phyloP scores from a whole-genome alignment of 371 early-diverging fungal species.

The Chytridium lagenaria region DNA sequence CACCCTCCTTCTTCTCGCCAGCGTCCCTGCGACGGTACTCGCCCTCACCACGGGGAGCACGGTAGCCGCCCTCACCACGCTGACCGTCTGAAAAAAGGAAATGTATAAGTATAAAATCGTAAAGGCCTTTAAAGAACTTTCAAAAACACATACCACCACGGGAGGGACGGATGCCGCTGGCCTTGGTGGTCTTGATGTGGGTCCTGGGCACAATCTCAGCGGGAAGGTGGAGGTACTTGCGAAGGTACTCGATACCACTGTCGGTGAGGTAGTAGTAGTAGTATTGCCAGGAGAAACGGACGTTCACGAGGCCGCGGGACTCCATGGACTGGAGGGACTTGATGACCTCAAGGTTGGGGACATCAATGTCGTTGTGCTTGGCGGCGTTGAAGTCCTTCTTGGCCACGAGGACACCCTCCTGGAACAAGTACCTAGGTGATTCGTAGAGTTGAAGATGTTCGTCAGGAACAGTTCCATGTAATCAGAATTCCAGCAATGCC shows the following conservation, averaged over 20 bases:
- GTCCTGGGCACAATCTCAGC: slow-evolving; percentile 96
- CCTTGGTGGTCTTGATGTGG: slow-evolving; percentile 89
- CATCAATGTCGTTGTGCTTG: slow-evolving; percentile 93
- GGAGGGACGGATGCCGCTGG: slow-evolving; percentile 59
- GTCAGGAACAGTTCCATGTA: slow-evolving; percentile 10
- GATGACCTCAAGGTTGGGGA: slow-evolving; percentile 98
- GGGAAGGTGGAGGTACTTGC: slow-evolving; percentile 96
- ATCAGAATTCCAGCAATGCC: background rate
- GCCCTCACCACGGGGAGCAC: slow-evolving; percentile 51
- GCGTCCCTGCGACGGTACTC: slow-evolving; percentile 88
- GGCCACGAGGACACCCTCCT: slow-evolving; percentile 97
- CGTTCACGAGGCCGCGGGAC: slow-evolving; percentile 94
- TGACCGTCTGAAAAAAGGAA: slow-evolving; percentile 48
- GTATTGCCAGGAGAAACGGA: slow-evolving; percentile 99
- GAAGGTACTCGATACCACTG: slow-evolving; percentile 97
- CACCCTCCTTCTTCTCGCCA: slow-evolving; percentile 85
- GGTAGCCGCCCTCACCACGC: slow-evolving; percentile 68
- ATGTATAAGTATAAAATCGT: background rate
- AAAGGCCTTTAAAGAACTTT: too few relatives aligned
- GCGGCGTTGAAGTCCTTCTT: slow-evolving; percentile 97
- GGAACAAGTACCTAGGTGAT: slow-evolving; percentile 46
- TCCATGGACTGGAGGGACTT: slow-evolving; percentile 97
- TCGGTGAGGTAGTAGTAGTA: slow-evolving; percentile 99
- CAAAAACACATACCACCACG: slow-evolving; percentile 34
- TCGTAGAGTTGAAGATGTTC: background rate